Evolutionary conservation across 257 asterid species (phyloP), one percentile per base, ranked within the genome.

Genomic region (Solanum ossicruentum): DNA sequence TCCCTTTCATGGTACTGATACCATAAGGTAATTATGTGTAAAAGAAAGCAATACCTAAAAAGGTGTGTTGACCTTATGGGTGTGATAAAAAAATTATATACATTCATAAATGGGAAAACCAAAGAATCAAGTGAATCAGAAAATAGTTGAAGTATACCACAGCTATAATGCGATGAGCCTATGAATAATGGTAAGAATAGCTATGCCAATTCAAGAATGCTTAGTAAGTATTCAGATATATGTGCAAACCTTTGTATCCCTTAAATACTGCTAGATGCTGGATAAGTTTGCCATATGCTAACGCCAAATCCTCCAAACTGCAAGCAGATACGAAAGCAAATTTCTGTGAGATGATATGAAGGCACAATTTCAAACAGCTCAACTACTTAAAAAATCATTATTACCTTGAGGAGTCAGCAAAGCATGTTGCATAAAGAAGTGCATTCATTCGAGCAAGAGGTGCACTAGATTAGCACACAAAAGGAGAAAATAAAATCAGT

Each of bases 211-310:
- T 26, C 41, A 84, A 84, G 65, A 81, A 78, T 49, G 28, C 12
- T 86, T 75, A 41, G 10, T 16, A 83, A 83, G 84, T 49, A 52
- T 18, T 56, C 32, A 67, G 73, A 75, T 55, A 86, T 49, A 60
- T 87, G 83, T 54, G 88, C 84, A 80, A 72, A 96, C 99, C 98
- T 97, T 79, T 89, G 90, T 95, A 93, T 85, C 99, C 99, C 88
- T 95, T 95, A 85, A 90, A 90, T 81, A 90, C 89, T 43, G 97
- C 97, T 91, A 95, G 84, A 90, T 97, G 93, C 86, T 97, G 98
- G 90, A 97, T 92, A 84, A 97, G 97, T 90, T 97, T 95, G 84
- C 97, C 90, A 91, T 95, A 94, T 51, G 98, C 98, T 86, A 97
- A 89, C 28, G 95, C 94, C 85, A 90, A 89, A 91, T 97, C 98